A percentile compares a stretch with the other conserved stretches of the same genome.
These are phyloP conservation scores for Knoxdaviesia proteae DNA, from an alignment of 2,329 filamentous ascomycete genomes.

Conservation along the genomic window DNA sequence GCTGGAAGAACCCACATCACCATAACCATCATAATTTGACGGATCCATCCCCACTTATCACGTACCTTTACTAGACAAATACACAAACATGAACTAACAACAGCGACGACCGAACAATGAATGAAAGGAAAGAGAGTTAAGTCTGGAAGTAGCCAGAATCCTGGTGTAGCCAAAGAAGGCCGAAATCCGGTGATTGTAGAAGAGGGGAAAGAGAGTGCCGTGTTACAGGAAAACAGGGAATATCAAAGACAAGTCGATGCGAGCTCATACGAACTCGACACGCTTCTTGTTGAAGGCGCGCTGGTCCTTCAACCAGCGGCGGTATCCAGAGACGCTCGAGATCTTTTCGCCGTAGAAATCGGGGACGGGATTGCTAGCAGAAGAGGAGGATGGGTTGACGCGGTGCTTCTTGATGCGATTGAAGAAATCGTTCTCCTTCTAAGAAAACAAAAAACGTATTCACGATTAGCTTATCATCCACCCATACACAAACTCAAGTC, in stretches of 20 bases:
- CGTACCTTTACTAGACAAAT: no score
- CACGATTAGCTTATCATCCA: background rate
- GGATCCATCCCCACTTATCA: no score
- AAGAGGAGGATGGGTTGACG: constrained; percentile 76
- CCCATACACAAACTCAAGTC: background rate
- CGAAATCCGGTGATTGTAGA: no score
- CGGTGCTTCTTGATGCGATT: constrained; percentile 76
- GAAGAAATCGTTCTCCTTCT: constrained; percentile 93
- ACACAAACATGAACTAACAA: no score
- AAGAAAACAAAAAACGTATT: constrained; percentile 3
- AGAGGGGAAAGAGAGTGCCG: no score
- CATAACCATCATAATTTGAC: no score
- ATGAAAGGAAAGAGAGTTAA: no score
- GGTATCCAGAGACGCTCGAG: constrained; percentile 72
- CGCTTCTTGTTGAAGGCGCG: constrained; percentile 90
- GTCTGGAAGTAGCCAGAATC: no score
- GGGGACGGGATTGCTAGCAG: constrained; percentile 77
- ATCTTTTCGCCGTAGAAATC: constrained; percentile 99
- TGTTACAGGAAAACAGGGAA: no score
- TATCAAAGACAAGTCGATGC: background rate
- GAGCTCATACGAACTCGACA: constrained; percentile 32
- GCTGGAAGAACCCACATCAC: no score
- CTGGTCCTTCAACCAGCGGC: constrained; percentile 95
- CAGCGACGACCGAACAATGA: no score
- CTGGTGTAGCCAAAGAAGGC: no score